These are phyloP conservation scores for Plantago ovata DNA, from an alignment of 257 asterid species.

Conservation along the genomic window DNA sequence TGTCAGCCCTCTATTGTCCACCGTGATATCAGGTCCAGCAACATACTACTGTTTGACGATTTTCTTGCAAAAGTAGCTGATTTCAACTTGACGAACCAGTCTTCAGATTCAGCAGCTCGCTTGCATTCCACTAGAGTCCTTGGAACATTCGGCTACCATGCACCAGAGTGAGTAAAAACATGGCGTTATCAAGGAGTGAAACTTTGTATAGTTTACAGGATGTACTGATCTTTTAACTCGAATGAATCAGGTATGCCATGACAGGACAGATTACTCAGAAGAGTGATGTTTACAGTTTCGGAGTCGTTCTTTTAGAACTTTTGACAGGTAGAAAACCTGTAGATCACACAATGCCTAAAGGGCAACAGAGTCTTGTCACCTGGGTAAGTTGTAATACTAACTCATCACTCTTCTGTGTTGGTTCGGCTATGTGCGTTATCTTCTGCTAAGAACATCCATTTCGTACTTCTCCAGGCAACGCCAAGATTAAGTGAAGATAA, in stretches of 20 bases:
- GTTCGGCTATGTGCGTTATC: neutral
- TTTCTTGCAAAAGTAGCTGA: constrained; percentile 76
- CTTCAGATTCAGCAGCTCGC: constrained; percentile 92
- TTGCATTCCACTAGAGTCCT: constrained; percentile 87
- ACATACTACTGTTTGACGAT: constrained; percentile 82
- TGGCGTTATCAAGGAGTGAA: no score
- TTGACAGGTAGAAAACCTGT: constrained; percentile 87
- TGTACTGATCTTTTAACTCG: neutral
- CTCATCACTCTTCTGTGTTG: neutral
- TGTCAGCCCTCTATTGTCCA: constrained; percentile 82
- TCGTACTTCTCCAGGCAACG: constrained; percentile 53
- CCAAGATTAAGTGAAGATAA: constrained; percentile 92
- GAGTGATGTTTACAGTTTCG: constrained; percentile 85
- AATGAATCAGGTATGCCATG: constrained; percentile 63
- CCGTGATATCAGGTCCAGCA: constrained; percentile 90
- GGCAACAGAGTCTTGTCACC: constrained; percentile 86
- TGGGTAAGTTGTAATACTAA: constrained; percentile 40
- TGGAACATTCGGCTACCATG: constrained; percentile 93
- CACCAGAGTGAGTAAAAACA: constrained; percentile 61
- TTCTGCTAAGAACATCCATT: neutral
- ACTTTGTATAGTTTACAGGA: neutral
- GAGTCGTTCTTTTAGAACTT: constrained; percentile 76
- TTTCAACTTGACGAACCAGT: constrained; percentile 73
- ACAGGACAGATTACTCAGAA: constrained; percentile 88
- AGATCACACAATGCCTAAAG: constrained; percentile 95